A percentile compares a stretch with the other conserved stretches of the same genome.
Conservation (phyloP, 2,329 filamentous ascomycete species). For the Didymella glomerata region DNA sequence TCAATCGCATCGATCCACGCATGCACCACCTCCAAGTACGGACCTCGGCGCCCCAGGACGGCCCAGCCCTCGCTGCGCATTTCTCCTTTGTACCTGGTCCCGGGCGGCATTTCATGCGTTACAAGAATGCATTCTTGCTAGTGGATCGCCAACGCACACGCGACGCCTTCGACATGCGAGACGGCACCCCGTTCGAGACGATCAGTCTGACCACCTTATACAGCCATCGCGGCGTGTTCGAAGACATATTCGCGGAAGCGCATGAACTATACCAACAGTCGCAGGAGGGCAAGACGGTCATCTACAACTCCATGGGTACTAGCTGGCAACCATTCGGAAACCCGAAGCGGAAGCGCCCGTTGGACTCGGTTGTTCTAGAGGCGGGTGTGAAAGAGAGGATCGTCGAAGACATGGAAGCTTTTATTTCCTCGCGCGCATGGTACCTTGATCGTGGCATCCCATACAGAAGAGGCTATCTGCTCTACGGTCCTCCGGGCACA, state of each 20-base stretch:
- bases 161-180: constrained; percentile 74
- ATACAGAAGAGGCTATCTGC: constrained; percentile 85
- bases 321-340: constrained; percentile 88
- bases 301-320: constrained; percentile 85
- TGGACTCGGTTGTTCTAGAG: constrained; percentile 88
- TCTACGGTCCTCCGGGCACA: constrained; percentile 88
- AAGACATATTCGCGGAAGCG: constrained; percentile 87
- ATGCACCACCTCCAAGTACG: constrained; percentile 72
- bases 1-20: constrained; percentile 65
- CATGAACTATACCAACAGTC: constrained; percentile 79
- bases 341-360: constrained; percentile 82
- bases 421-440: constrained; percentile 81
- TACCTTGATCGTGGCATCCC: constrained; percentile 95
- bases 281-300: constrained; percentile 90
- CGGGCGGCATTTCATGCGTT: constrained; percentile 86
- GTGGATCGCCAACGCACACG: constrained; percentile 90
- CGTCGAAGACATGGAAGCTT: constrained; percentile 82
- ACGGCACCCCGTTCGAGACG: constrained; percentile 92
- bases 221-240: constrained; percentile 86
- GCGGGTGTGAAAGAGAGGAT: constrained; percentile 83
- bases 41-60: constrained; percentile 69
- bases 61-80: constrained; percentile 76
- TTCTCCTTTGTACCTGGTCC: constrained; percentile 93
- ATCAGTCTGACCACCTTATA: constrained; percentile 92
- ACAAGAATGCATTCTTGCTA: constrained; percentile 84